Conservation (phyloP, 768 basidiomycete genomes). For the Thelephora aurantiotincta region DNA sequence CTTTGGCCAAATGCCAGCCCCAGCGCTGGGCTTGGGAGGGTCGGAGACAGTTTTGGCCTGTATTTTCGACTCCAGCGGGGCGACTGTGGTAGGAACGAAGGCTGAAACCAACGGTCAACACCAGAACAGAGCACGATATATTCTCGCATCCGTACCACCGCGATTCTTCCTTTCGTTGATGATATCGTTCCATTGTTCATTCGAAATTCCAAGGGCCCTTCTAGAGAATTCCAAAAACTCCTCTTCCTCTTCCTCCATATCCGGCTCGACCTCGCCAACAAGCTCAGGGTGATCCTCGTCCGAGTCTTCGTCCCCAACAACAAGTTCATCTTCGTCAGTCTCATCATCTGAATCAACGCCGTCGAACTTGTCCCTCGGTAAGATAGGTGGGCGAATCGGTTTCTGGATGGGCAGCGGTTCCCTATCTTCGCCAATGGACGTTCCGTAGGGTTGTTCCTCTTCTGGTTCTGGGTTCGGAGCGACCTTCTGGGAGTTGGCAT, state of each 20-base stretch:
- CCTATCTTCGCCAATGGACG: slow-evolving; percentile 10
- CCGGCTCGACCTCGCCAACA: slow-evolving; percentile 72
- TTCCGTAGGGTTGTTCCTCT: slow-evolving; percentile 11
- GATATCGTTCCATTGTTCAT: slow-evolving; percentile 86
- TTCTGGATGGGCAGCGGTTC: slow-evolving; percentile 12
- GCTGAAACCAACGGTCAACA: slow-evolving; percentile 5
- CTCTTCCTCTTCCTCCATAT: slow-evolving; percentile 88
- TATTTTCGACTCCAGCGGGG: slow-evolving; percentile 3
- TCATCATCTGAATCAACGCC: slow-evolving; percentile 91
- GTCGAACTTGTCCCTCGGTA: slow-evolving; percentile 76
- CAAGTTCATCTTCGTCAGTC: slow-evolving; percentile 46
- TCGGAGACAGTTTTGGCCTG: neutral
- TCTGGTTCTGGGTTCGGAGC: slow-evolving; percentile 33
- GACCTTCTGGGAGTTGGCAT: slow-evolving; percentile 56
- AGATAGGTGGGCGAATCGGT: slow-evolving; percentile 60
- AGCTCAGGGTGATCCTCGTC: slow-evolving; percentile 79
- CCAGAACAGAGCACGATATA: neutral
- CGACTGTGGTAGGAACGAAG: slow-evolving; percentile 12
- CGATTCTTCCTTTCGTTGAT: slow-evolving; percentile 59
- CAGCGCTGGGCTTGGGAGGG: neutral
- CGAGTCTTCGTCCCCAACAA: slow-evolving; percentile 38
- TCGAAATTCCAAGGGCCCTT: slow-evolving; percentile 77
- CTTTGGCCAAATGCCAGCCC: slow-evolving; percentile 1
- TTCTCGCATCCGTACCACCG: slow-evolving; percentile 48
- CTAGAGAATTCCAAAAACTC: slow-evolving; percentile 94